Base-by-base conservation (phyloP, 768 basidiomycete species). In the Auricularia cornea region DNA sequence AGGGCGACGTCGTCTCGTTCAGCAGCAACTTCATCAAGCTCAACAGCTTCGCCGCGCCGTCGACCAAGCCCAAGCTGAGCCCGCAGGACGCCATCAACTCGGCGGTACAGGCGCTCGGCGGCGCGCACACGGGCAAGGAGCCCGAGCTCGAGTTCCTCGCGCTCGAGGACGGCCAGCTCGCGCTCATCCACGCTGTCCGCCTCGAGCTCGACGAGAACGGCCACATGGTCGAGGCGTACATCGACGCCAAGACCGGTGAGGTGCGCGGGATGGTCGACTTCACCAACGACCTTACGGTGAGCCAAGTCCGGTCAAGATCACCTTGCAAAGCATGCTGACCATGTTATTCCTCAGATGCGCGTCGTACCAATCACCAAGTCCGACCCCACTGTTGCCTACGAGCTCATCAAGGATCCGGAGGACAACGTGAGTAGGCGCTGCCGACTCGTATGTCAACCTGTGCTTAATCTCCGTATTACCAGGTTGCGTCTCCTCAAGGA, bases 261-360 rank as follows among this genome's bases (percentile, higher is more conserved):
- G 60, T 69, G 35, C 65, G 59, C 14, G 69, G 66, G 20, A 48
- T 69, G 16, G 66, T 69, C 4, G 66, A 68, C 44, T 70, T 68
- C 51, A 82, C 80, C 38, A 69, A 77, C 8, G 70, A 78, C 33
- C 77, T 78, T 18, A 72, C 79, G 6, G 78, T 81, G 63, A 64
- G 76, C 71, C 3, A 3, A 11, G 16, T 16, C 40, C 20, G 52
- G 14, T n/a, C 38, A 32, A 18, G 64, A 64, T 26, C 20, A 11
- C 6, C 5, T 28, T 30, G 12, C 20, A 54, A 44, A 31, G 40
- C n/a, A n/a, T 59, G 28, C 12, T 40, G 3, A n/a, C 35, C 38
- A 38, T 3, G 33, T 40, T 61, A 5, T 41, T 0, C 52, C 79
- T 76, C 82, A 82, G 70, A 28, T 57, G 28, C 54, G 54, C 54